These are phyloP conservation scores for Tetrahymena malaccensis DNA, from an alignment of 73 alveolate species.

Conservation along the genomic window DNA sequence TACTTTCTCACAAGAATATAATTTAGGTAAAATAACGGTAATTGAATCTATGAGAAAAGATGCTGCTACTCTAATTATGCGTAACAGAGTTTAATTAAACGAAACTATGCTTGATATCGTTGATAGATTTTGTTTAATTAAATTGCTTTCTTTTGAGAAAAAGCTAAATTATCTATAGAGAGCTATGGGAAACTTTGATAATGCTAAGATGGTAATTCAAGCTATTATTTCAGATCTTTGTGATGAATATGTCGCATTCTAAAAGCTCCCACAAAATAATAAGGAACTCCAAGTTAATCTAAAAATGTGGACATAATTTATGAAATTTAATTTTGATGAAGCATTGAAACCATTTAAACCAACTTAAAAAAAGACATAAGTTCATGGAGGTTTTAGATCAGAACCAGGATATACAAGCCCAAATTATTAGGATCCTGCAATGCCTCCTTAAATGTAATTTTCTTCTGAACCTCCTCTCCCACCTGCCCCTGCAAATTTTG, in stretches of 20 bases:
- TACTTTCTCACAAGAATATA: not conserved
- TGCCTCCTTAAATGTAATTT: not conserved
- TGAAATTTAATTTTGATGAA: not conserved
- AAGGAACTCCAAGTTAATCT: not conserved
- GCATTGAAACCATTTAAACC: not conserved
- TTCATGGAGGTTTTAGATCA: not conserved
- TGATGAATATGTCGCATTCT: not conserved
- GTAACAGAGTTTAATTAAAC: not conserved
- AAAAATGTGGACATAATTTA: not conserved
- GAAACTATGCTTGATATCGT: not conserved
- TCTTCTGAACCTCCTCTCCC: not conserved
- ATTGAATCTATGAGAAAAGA: not conserved
- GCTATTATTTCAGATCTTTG: not conserved
- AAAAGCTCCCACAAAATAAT: not conserved
- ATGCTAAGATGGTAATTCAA: not conserved
- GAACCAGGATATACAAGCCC: not conserved
- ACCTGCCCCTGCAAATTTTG: not conserved
- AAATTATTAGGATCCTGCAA: not conserved
- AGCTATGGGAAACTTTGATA: not conserved
- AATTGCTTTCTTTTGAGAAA: not conserved
- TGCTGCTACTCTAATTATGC: not conserved
- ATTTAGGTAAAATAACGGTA: not conserved
- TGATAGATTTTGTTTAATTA: not conserved
- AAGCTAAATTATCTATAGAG: not conserved
- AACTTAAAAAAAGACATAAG: not conserved